Evolutionary conservation across 2,329 filamentous ascomycete genomes (phyloP), one percentile per base, ranked within the genome.

Genomic region (Colletotrichum higginsianum): DNA sequence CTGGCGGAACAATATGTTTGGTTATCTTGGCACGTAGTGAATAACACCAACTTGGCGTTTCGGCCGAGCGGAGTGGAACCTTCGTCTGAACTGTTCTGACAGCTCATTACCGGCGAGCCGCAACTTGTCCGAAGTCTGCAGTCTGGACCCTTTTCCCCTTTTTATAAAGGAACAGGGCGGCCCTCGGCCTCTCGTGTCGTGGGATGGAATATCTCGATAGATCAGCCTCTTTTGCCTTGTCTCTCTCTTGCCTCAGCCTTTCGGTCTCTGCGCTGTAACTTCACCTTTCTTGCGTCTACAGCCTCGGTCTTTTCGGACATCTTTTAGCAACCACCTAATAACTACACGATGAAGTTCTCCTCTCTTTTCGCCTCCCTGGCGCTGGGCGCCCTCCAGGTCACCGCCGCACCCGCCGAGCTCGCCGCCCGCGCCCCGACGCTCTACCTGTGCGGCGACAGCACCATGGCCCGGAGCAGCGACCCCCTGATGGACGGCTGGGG

Each of bases 391-490:
- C 7, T 64, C 38, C 66, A 61, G n/a, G 42, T 76, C 57, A 72
- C 74, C 12, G 75, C 79, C 53, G 75, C 77, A 7, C 67, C 67
- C 18, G 56, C 65, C 18, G 46, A 71, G 38, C 69, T 68, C n/a
- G 69, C 66, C 3, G 69, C 69, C 30, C 65, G 69, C 52, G 69
- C 69, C 6, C 69, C 69, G 13, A 89, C 85, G 0, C 81, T 90
- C 23, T 89, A 88, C 75, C 81, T 91, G 49, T 87, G 87, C 4
- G 90, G 90, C 26, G 90, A 92, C 77, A 90, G 87, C n/a, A 91
- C 90, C 1, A 91, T 91, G 89, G 88, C 88, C 2, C 79, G 78
- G 47, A 84, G 83, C 46, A 84, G 82, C 8, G 81, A 82, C n/a
- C 82, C 82, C 8, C 65, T 58, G 15, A 84, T 80, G 3, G 76